Evolutionary conservation across 495 filamentous ascomycete species (phyloP).

Genomic region (Daldinia decipiens): DNA sequence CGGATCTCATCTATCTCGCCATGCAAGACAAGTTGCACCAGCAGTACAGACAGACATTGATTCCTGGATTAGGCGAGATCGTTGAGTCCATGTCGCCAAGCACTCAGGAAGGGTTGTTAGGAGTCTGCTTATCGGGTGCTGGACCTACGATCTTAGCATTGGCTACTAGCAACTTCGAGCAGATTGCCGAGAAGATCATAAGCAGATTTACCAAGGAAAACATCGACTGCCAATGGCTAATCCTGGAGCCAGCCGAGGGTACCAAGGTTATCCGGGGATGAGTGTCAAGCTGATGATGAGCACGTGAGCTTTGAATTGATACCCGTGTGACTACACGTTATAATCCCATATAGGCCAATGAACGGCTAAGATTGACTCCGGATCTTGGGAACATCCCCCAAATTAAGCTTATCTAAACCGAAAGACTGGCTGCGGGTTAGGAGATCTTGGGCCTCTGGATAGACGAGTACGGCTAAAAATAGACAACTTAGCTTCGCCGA

Average conservation of each 20-base stretch:
- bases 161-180: conserved; percentile 84
- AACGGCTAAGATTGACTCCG: not conserved
- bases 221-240: conserved; percentile 84
- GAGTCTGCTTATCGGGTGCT: conserved; percentile 92
- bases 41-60: conserved; percentile 86
- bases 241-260: conserved; percentile 89
- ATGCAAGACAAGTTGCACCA: conserved; percentile 99
- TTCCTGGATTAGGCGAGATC: conserved; percentile 91
- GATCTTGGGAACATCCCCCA: conserved; percentile 7
- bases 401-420: conserved; percentile 26
- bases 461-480: conserved; percentile 22
- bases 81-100: conserved; percentile 84
- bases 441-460: conserved; percentile 8
- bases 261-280: conserved; percentile 64
- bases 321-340: conserved; percentile 5
- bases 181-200: conserved; percentile 83
- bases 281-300: not conserved
- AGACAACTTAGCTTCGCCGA: conserved; percentile 5
- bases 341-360: conserved; percentile 15
- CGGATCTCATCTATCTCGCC: conserved; percentile 90
- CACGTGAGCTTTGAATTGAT: conserved; percentile 20
- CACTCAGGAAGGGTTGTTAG: conserved; percentile 85
- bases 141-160: conserved; percentile 94
- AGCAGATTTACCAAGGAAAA: conserved; percentile 70
- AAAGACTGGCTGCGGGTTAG: conserved; percentile 7